These are phyloP conservation scores for Amylocystis lapponica DNA, from an alignment of 768 basidiomycete genomes.

Conservation along the genomic window DNA sequence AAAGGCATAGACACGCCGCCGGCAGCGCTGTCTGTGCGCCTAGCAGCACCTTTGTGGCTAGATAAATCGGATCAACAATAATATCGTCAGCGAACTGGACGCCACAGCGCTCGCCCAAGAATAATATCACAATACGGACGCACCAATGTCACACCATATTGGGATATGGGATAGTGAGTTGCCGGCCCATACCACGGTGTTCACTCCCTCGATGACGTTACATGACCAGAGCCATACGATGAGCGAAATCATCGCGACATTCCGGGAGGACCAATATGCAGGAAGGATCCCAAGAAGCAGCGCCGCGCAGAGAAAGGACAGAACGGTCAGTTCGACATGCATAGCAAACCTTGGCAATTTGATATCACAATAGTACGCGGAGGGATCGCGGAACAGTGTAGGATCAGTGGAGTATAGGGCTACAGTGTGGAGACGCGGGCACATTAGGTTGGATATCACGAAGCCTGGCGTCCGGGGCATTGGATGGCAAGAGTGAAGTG, in stretches of 20 bases:
- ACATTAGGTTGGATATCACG: too few species aligned
- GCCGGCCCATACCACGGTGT: constrained; percentile 58
- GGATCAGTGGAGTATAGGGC: too few species aligned
- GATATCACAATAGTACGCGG: too few species aligned
- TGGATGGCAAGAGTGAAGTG: too few species aligned
- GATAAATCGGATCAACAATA: neutral
- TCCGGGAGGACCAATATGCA: constrained; percentile 22
- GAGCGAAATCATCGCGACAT: constrained; percentile 24
- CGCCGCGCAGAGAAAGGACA: constrained; percentile 23
- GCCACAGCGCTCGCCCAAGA: neutral
- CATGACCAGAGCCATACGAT: constrained; percentile 27
- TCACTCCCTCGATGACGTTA: constrained; percentile 37
- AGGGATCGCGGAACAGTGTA: too few species aligned
- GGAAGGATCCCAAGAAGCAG: constrained; percentile 20
- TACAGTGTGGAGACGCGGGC: too few species aligned
- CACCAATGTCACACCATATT: constrained; percentile 79
- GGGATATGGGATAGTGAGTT: constrained; percentile 39
- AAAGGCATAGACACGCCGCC: constrained; percentile 2
- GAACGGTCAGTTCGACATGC: constrained; percentile 21
- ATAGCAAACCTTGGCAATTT: too few species aligned
- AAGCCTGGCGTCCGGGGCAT: too few species aligned
- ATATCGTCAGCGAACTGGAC: too few species aligned
- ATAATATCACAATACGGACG: constrained; percentile 17
- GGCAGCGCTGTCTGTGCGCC: constrained; percentile 3
- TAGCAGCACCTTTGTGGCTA: constrained; percentile 5